Evolutionary conservation across 768 basidiomycete species (phyloP), one percentile per base, ranked within the genome.

Genomic region (Candolleomyces eurysporus): DNA sequence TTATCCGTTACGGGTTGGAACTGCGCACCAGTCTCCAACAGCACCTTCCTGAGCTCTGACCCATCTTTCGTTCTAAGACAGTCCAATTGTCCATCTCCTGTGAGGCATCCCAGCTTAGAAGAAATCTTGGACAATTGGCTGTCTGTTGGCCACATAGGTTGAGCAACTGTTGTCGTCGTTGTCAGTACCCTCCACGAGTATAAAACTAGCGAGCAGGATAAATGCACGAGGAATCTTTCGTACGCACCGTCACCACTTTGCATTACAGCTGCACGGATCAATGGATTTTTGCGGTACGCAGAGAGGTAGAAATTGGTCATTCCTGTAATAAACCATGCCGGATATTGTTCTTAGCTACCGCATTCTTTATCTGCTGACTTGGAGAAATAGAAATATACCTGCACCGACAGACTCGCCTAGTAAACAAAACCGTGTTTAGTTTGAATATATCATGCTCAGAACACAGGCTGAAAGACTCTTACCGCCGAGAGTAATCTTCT

Each of bases 401-500:
- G 71, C 72, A 13, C 73, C 73, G 19, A 75, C 73, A 36, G 72
- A 75, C 60, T 75, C 73, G 8, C 73, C 73, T 73, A 45, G 4
- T 57, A 43, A 42, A 0, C 48, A n/a, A 36, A 26, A 32, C 9
- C 9, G 4, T 32, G 9, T 32, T 32, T 9, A 32, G 32, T 9
- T 32, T 32, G 32, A 32, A 9, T 32, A 32, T 5, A 32, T 9
- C 32, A 32, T 9, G 21, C 40, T 7, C 19, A 48, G 13, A 43
- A 17, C 26, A 22, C 9, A 32, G 39, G 10, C 36, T 53, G n/a
- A 49, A 48, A 32, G 50, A 14, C 8, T 14, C 67, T 63, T 66
- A 64, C 77, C 78, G 52, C 72, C 78, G 64, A 82, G 77, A 0
- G 78, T 81, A 32, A 82, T 79, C 62, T 77, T 77, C 16, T 60